Base-by-base conservation (phyloP, 2,329 filamentous ascomycete species). In the Ascochyta rabiei region DNA sequence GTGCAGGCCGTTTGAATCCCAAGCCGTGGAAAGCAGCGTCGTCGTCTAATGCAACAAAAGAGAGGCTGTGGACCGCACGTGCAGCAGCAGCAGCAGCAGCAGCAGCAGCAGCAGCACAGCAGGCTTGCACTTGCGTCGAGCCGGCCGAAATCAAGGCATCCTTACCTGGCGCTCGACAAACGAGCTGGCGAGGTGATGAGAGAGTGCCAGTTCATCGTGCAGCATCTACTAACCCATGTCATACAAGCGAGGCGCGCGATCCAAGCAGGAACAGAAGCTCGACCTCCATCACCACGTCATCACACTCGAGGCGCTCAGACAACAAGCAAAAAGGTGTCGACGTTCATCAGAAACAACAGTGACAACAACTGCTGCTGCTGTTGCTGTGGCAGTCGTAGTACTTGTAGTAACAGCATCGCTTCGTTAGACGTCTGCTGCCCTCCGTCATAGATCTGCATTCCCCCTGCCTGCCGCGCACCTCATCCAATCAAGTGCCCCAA, bases 121-220 rank as follows among this genome's bases (percentile, higher is more conserved):
- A 31, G 35, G 41, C 41, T 28, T 39, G 37, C 37, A n/a, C n/a
- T n/a, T n/a, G n/a, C n/a, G 21, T 24, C 26, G 46, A 46, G 18
- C 35, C 37, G 41, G 37, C 35, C 43, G 19, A 30, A 50, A 46
- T 46, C 52, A 50, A 50, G 52, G 45, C 51, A 48, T 54, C 35
- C 35, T 4, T 30, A 34, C 35, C 35, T 40, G 16, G 51, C 40
- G 35, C 13, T 41, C 9, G 30, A 46, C 46, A 35, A 49, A 40
- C 30, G 12, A 41, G 41, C 52, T 45, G 52, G 46, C 52, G 52
- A 50, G 9, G 52, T 50, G 46, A 55, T 41, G 41, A 39, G 18
- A 23, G 41, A 55, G 35, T 56, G 53, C 53, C 53, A 56, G 15
- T 56, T 56, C 53, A 56, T 51, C 53, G 43, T 56, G 53, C 53